Evolutionary conservation across 352 stramenopile genomes (phyloP).

Genomic region (Phytophthora europaea): DNA sequence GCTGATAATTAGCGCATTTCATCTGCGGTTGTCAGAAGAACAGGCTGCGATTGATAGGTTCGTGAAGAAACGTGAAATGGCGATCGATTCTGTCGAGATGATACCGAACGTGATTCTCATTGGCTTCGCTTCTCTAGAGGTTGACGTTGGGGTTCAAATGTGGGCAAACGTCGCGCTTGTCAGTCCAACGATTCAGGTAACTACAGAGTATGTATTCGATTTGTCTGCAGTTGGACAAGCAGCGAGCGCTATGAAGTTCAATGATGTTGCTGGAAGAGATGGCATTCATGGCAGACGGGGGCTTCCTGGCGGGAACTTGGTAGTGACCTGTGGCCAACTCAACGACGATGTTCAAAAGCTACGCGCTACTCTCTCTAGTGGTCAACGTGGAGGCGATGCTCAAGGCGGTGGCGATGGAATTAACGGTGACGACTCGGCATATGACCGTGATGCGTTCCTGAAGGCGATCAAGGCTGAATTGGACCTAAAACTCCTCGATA

Average conservation of each 20-base stretch:
- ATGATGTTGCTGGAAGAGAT: neutral
- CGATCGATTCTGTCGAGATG: neutral
- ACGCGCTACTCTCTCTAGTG: slow-evolving; percentile 3
- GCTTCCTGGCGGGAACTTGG: slow-evolving; percentile 29
- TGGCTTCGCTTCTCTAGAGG: slow-evolving; percentile 14
- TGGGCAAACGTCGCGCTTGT: slow-evolving; percentile 30
- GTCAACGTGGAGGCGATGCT: neutral
- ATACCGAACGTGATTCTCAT: slow-evolving; percentile 28
- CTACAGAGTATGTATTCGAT: neutral
- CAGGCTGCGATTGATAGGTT: slow-evolving; percentile 18
- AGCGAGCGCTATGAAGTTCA: neutral
- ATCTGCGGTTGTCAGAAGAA: slow-evolving; percentile 19
- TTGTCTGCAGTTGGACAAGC: slow-evolving; percentile 11
- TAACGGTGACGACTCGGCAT: neutral
- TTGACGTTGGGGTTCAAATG: slow-evolving; percentile 14
- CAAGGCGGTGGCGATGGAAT: neutral
- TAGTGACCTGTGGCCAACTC: slow-evolving; percentile 6
- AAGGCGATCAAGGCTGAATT: neutral
- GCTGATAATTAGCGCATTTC: slow-evolving; percentile 19
- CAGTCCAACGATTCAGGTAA: slow-evolving; percentile 14
- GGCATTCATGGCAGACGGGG: slow-evolving; percentile 15
- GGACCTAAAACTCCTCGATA: neutral
- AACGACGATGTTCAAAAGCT: slow-evolving; percentile 3
- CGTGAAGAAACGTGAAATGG: slow-evolving; percentile 9
- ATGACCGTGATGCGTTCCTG: neutral